Conservation (phyloP, 2,329 filamentous ascomycete genomes). For the Colletotrichum echinochloae region DNA sequence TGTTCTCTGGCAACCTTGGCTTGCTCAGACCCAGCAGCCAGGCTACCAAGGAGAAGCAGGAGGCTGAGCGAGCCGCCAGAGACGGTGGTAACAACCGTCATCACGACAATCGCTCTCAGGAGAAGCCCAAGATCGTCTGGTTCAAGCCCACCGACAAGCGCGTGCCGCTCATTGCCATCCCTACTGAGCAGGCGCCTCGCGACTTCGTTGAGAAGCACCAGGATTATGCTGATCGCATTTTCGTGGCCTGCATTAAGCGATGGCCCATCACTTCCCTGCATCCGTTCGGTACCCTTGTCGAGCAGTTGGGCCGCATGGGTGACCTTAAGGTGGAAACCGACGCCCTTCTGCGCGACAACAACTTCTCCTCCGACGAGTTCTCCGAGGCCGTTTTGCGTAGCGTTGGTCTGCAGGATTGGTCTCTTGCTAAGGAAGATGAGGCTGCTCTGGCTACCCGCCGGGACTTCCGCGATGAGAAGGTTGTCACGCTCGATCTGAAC, state of each 20-base stretch:
- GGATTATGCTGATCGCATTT: conserved; percentile 97
- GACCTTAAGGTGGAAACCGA: conserved; percentile 98
- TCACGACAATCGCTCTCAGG: conserved; percentile 86
- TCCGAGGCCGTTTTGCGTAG: conserved; percentile 95
- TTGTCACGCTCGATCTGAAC: conserved; percentile 93
- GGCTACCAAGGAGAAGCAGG: conserved; percentile 99
- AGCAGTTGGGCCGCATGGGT: conserved; percentile 97
- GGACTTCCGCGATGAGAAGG: conserved; percentile 89
- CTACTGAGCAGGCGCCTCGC: conserved; percentile 95
- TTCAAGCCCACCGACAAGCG: conserved; percentile 99
- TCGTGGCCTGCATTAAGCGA: conserved; percentile 98
- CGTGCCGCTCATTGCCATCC: conserved; percentile 96
- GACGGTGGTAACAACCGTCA: conserved; percentile 80
- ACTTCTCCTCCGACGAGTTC: conserved; percentile 97
- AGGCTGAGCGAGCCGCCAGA: conserved; percentile 91
- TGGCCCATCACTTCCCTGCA: conserved; percentile 99
- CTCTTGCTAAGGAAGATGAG: conserved; percentile 85
- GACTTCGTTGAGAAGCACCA: conserved; percentile 99
- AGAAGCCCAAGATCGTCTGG: conserved; percentile 99
- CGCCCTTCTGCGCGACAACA: conserved; percentile 96
- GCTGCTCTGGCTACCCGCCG: conserved; percentile 78
- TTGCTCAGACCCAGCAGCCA: conserved; percentile 96
- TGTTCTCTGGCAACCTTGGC: conserved; percentile 97
- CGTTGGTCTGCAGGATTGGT: conserved; percentile 93
- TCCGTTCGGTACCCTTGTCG: conserved; percentile 96